phyloP scores from a whole-genome alignment of 2,329 filamentous ascomycete genomes.

The Aspergillus sp. region DNA sequence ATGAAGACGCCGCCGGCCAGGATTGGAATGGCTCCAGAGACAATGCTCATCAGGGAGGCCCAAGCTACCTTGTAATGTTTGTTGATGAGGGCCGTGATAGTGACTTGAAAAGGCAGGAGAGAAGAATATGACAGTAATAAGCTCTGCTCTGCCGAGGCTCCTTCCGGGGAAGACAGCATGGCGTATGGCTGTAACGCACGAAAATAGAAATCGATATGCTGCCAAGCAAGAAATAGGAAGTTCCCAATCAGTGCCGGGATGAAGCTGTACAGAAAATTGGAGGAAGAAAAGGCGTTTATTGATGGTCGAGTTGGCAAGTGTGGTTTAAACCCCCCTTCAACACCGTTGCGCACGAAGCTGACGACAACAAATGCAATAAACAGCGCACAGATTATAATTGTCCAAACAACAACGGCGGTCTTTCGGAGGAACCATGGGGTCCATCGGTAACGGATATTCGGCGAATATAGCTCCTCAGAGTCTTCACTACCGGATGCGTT shows the following conservation, averaged over 20 bases:
- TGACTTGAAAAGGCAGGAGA: constrained; percentile 53
- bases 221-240: constrained; percentile 59
- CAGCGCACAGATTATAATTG: constrained; percentile 60
- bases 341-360: constrained; percentile 70
- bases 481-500: constrained; percentile 38
- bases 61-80: constrained; percentile 59
- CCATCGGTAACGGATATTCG: constrained; percentile 62
- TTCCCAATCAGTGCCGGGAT: constrained; percentile 59
- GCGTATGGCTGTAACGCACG: constrained; percentile 61
- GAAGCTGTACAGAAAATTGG: constrained; percentile 82
- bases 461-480: constrained; percentile 53
- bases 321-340: constrained; percentile 71
- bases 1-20: constrained; percentile 64
- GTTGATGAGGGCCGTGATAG: constrained; percentile 53
- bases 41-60: constrained; percentile 54
- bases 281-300: constrained; percentile 70
- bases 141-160: constrained; percentile 55
- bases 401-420: constrained; percentile 64
- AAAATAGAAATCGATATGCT: constrained; percentile 61
- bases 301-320: constrained; percentile 62
- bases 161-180: constrained; percentile 51
- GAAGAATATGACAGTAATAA: constrained; percentile 59
- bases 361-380: constrained; percentile 72
- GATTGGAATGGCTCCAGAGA: constrained; percentile 56
- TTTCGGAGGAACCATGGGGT: constrained; percentile 76